Evolutionary conservation across 345 rosid genomes (phyloP).

Genomic region (Eutrema heterophyllum): DNA sequence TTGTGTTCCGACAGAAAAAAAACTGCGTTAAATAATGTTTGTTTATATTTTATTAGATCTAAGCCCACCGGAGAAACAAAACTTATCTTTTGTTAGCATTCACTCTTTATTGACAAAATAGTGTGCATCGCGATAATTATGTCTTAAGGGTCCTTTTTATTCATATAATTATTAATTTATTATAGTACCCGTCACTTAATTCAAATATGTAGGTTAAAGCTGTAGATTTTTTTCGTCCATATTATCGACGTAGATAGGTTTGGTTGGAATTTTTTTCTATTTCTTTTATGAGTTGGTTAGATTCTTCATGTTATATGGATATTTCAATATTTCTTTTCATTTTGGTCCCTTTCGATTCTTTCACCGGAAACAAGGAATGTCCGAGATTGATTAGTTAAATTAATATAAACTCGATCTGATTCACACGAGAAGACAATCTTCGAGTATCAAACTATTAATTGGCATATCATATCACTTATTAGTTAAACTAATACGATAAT

Average conservation of each 20-base stretch:
- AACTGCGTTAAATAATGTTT: background rate
- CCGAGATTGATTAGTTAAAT: slow-evolving; percentile 10
- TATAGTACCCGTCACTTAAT: no score
- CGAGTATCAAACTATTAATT: background rate
- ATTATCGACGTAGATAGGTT: slow-evolving; percentile 1
- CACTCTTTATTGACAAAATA: background rate
- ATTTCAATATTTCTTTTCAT: background rate
- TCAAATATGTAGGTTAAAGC: background rate
- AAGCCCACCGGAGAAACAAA: background rate
- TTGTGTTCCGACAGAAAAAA: background rate
- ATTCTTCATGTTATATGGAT: background rate
- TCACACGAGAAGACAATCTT: slow-evolving; percentile 19
- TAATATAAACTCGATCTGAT: slow-evolving; percentile 19
- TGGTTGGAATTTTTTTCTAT: background rate
- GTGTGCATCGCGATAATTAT: background rate
- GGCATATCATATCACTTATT: background rate
- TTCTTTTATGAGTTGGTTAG: slow-evolving; percentile 9
- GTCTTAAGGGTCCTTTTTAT: background rate
- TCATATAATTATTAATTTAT: background rate
- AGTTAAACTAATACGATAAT: background rate
- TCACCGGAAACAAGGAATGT: slow-evolving; percentile 23
- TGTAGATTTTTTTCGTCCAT: background rate
- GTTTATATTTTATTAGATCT: background rate
- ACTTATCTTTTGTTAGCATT: background rate
- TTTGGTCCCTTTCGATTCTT: slow-evolving; percentile 6